Conservation (phyloP, 1,284 basidiomycete species). For the Naganishia sp. region DNA sequence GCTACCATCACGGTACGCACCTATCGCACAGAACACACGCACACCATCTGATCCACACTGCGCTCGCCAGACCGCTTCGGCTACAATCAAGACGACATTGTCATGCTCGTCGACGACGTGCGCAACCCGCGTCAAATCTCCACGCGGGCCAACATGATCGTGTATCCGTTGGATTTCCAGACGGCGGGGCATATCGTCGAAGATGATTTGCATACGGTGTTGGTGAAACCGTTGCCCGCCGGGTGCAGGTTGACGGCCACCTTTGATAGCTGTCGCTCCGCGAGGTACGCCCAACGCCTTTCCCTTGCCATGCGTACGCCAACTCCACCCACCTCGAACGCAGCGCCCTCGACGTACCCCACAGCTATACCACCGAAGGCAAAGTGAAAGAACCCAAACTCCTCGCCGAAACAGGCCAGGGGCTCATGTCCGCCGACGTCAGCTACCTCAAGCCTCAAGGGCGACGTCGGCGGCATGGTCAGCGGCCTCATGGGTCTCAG, state of each 20-base stretch:
- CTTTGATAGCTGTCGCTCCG: constrained; percentile 64
- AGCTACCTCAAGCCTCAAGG: constrained; percentile 53
- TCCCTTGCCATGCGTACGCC: no score
- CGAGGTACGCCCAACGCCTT: constrained; percentile 34
- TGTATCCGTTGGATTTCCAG: constrained; percentile 82
- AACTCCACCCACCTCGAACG: constrained; percentile 21
- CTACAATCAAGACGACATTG: constrained; percentile 79
- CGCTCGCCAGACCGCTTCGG: constrained; percentile 61
- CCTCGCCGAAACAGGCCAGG: constrained; percentile 72
- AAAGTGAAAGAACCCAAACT: constrained; percentile 91
- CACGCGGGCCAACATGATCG: constrained; percentile 78
- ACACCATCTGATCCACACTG: neutral
- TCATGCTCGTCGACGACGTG: constrained; percentile 80
- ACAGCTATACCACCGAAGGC: constrained; percentile 83
- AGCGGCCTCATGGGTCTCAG: constrained; percentile 54
- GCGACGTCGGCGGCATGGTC: constrained; percentile 74
- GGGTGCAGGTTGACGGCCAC: constrained; percentile 87
- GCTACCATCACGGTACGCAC: constrained; percentile 66
- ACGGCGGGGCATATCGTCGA: constrained; percentile 74
- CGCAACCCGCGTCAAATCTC: constrained; percentile 66
- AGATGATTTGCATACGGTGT: constrained; percentile 57
- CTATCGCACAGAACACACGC: neutral
- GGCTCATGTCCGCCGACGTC: constrained; percentile 59
- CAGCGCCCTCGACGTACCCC: constrained; percentile 56
- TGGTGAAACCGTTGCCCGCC: constrained; percentile 68